phyloP scores from a whole-genome alignment of 495 filamentous ascomycete genomes.

The Penicilliopsis zonata region DNA sequence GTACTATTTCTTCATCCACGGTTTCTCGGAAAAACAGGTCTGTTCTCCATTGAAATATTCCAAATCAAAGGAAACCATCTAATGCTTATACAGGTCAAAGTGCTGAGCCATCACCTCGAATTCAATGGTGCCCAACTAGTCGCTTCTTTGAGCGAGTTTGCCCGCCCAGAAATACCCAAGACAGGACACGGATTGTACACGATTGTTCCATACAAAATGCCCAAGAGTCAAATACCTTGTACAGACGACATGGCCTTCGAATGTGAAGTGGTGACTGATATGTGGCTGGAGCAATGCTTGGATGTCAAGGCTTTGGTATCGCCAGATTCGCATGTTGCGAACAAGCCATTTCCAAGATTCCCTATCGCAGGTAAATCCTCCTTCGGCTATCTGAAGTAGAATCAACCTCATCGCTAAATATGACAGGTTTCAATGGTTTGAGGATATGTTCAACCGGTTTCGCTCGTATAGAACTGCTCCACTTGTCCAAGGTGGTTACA shows the following conservation, averaged over 20 bases:
- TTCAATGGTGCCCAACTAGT: slow-evolving; percentile 41
- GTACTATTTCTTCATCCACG: slow-evolving; percentile 49
- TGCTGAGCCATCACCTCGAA: slow-evolving; percentile 38
- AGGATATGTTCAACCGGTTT: slow-evolving; percentile 74
- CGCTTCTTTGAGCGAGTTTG: slow-evolving; percentile 26
- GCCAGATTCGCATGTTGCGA: slow-evolving; percentile 58
- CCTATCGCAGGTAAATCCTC: slow-evolving; percentile 45
- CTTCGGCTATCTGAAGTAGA: not conserved
- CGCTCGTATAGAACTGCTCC: slow-evolving; percentile 70
- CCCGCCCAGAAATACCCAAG: slow-evolving; percentile 25
- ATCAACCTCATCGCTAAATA: slow-evolving; percentile 7
- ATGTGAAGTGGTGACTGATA: slow-evolving; percentile 61
- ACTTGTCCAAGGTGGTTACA: slow-evolving; percentile 60
- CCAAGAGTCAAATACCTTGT: slow-evolving; percentile 20
- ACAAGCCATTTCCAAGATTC: slow-evolving; percentile 58
- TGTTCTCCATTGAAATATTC: slow-evolving; percentile 2
- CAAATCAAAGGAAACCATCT: slow-evolving; percentile 5
- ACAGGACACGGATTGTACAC: slow-evolving; percentile 34
- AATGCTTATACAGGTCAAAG: slow-evolving; percentile 20
- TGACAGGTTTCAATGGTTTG: slow-evolving; percentile 47
- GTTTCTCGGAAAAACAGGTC: slow-evolving; percentile 48
- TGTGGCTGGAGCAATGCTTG: slow-evolving; percentile 86
- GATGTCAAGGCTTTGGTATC: slow-evolving; percentile 57
- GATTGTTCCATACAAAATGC: slow-evolving; percentile 42
- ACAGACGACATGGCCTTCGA: slow-evolving; percentile 31